Conservation (phyloP, 345 rosid genomes). For the Capsella bursapastoris region DNA sequence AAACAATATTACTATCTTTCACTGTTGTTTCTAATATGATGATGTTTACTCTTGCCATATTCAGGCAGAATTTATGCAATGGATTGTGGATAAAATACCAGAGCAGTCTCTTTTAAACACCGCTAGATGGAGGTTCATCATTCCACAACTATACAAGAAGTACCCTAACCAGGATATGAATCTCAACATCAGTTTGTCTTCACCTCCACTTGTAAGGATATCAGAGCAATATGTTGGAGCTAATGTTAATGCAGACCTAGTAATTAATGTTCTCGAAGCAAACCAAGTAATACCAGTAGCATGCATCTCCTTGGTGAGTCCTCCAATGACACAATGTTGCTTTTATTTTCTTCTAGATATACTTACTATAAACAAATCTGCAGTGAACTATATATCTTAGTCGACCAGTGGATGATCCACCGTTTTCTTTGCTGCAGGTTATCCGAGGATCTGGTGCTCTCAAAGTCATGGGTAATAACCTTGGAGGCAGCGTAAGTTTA, state of each 20-base stretch:
- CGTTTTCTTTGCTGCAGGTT: constrained; percentile 51
- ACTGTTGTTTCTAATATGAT: constrained; percentile 26
- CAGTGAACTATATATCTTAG: constrained; percentile 8
- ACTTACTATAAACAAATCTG: neutral
- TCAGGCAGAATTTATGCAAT: constrained; percentile 91
- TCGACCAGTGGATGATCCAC: neutral
- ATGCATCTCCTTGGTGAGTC: constrained; percentile 86
- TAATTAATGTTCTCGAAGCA: constrained; percentile 74
- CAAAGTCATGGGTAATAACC: constrained; percentile 71
- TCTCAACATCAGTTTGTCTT: constrained; percentile 76
- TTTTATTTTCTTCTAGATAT: neutral
- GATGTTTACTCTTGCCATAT: constrained; percentile 33
- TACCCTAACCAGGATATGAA: constrained; percentile 91
- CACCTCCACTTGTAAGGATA: constrained; percentile 76
- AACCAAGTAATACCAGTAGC: constrained; percentile 82
- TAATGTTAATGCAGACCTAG: constrained; percentile 67
- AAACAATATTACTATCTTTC: neutral
- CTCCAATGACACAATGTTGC: neutral
- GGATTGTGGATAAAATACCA: constrained; percentile 89
- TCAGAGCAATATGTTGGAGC: constrained; percentile 72
- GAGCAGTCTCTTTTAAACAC: constrained; percentile 90
- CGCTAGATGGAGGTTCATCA: constrained; percentile 85
- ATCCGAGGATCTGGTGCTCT: constrained; percentile 75
- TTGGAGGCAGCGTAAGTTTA: constrained; percentile 76
- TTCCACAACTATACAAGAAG: constrained; percentile 90